Conservation (phyloP, 164 flowering plant genomes). For the Vitis vinifera region ASM3070453v1 NC_081805.1:9859001-9859500, state of each 20-base stretch:
- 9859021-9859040: no score
- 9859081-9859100: no score
- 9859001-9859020: no score
- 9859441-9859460: constrained; percentile 8
- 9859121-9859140: no score
- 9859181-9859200: no score
- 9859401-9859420: not conserved
- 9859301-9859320: not conserved
- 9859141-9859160: no score
- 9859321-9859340: constrained; percentile 10
- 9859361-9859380: constrained; percentile 11
- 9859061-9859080: no score
- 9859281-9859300: not conserved
- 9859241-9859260: not conserved
- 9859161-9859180: no score
- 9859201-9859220: no score
- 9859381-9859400: not conserved
- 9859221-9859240: no score
- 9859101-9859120: no score
- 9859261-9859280: not conserved
- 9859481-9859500: not conserved
- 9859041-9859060: no score
- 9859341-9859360: constrained; percentile 8
- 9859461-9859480: constrained; percentile 11
- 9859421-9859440: not conserved